Evolutionary conservation across 1,139 yeast genomes (phyloP).

Genomic region (Yamadazyma trypodendri): DNA sequence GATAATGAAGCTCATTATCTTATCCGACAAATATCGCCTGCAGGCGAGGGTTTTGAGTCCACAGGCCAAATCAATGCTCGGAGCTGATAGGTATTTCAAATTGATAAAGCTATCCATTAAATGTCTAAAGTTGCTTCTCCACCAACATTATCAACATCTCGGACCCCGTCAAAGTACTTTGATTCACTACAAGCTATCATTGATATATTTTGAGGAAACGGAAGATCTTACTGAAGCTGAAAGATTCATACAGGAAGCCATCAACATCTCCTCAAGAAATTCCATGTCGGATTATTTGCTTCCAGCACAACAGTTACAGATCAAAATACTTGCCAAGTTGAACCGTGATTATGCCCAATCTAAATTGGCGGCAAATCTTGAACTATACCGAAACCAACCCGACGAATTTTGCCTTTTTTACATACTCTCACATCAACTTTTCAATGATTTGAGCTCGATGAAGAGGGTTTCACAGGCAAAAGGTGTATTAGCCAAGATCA

Average conservation of each 20-base stretch:
- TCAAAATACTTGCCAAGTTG: slow-evolving; percentile 1
- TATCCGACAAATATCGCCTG: slow-evolving; percentile 22
- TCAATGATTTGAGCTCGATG: slow-evolving; percentile 15
- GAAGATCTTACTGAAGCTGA: slow-evolving; percentile 40
- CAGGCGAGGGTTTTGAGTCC: slow-evolving; percentile 26
- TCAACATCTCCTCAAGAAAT: slow-evolving; percentile 30
- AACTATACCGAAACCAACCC: neutral
- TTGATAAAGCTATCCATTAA: slow-evolving; percentile 41
- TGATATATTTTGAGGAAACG: slow-evolving; percentile 41
- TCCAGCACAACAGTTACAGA: neutral
- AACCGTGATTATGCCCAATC: neutral
- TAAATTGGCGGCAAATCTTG: neutral
- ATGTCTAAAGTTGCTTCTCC: slow-evolving; percentile 30
- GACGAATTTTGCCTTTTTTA: slow-evolving; percentile 2
- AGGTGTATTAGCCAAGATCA: neutral
- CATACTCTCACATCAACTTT: slow-evolving; percentile 4
- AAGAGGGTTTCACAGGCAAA: neutral
- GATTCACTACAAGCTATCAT: slow-evolving; percentile 35
- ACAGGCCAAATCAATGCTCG: slow-evolving; percentile 11
- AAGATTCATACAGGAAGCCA: slow-evolving; percentile 36
- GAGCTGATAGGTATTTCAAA: slow-evolving; percentile 28
- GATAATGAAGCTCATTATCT: neutral
- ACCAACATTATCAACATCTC: slow-evolving; percentile 25
- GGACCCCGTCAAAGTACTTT: slow-evolving; percentile 31
- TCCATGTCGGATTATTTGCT: neutral